Conservation (phyloP, 2,329 filamentous ascomycete genomes). For the Aspergillus luchuensis region DNA sequence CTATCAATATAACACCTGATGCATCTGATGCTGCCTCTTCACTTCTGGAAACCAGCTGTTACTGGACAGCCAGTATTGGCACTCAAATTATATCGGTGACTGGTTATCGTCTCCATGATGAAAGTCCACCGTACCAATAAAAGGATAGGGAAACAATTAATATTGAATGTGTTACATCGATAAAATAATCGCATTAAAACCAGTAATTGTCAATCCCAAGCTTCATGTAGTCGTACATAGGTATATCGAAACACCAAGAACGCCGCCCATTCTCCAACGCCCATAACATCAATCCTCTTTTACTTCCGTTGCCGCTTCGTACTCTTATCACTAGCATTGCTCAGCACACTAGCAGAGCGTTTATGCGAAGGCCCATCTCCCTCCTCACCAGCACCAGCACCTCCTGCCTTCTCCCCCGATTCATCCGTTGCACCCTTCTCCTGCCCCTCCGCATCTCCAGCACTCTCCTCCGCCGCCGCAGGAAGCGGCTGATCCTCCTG, state of each 20-base stretch:
- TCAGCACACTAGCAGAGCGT: slow-evolving; percentile 80
- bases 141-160: neutral
- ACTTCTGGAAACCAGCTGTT: neutral
- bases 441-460: slow-evolving; percentile 21
- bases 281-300: neutral
- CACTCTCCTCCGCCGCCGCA: slow-evolving; percentile 9
- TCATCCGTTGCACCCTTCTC: neutral
- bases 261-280: slow-evolving; percentile 6
- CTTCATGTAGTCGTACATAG: slow-evolving; percentile 39
- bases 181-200: neutral
- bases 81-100: neutral
- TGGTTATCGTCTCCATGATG: neutral
- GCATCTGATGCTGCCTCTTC: neutral
- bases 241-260: slow-evolving; percentile 26
- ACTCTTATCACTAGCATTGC: slow-evolving; percentile 65
- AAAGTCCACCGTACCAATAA: neutral
- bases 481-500: slow-evolving; percentile 31
- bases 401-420: neutral
- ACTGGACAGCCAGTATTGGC: neutral
- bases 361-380: slow-evolving; percentile 56
- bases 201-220: slow-evolving; percentile 12
- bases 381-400: slow-evolving; percentile 22
- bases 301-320: slow-evolving; percentile 53
- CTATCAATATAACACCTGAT: neutral
- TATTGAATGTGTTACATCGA: neutral